Conservation (phyloP, 345 rosid genomes). For the Populus tremula region DNA sequence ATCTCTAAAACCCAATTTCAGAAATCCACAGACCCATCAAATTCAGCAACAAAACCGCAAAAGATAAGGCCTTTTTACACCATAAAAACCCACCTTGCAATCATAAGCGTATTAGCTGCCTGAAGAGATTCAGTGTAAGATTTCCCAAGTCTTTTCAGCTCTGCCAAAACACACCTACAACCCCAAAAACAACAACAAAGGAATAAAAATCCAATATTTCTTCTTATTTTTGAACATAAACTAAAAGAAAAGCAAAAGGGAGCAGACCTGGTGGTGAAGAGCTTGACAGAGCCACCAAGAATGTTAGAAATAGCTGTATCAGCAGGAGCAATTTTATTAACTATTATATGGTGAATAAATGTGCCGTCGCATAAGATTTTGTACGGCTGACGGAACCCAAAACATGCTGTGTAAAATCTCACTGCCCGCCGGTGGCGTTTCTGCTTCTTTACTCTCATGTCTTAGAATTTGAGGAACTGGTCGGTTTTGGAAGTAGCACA, state of each 20-base stretch:
- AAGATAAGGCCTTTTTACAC: not conserved
- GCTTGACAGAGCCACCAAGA: constrained; percentile 72
- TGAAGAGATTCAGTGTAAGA: constrained; percentile 52
- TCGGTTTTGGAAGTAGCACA: too few relatives aligned
- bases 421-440: constrained; percentile 72
- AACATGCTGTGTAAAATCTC: constrained; percentile 67
- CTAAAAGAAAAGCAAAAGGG: not conserved
- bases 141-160: constrained; percentile 67
- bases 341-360: constrained; percentile 66
- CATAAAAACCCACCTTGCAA: constrained; percentile 48
- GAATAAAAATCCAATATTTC: not conserved
- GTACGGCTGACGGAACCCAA: constrained; percentile 73
- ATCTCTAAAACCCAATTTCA: too few relatives aligned
- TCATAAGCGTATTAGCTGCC: constrained; percentile 52
- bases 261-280: constrained; percentile 73
- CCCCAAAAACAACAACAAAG: not conserved
- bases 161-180: constrained; percentile 65
- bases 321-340: constrained; percentile 53
- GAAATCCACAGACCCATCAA: not conserved
- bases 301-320: constrained; percentile 59
- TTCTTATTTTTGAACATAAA: not conserved
- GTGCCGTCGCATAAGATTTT: constrained; percentile 87
- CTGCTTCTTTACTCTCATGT: constrained; percentile 81
- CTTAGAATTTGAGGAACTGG: not conserved
- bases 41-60: not conserved